A percentile compares a stretch with the other conserved stretches of the same genome.
Conservation (phyloP, 1,284 basidiomycete genomes). For the Ustilago hordei region DNA sequence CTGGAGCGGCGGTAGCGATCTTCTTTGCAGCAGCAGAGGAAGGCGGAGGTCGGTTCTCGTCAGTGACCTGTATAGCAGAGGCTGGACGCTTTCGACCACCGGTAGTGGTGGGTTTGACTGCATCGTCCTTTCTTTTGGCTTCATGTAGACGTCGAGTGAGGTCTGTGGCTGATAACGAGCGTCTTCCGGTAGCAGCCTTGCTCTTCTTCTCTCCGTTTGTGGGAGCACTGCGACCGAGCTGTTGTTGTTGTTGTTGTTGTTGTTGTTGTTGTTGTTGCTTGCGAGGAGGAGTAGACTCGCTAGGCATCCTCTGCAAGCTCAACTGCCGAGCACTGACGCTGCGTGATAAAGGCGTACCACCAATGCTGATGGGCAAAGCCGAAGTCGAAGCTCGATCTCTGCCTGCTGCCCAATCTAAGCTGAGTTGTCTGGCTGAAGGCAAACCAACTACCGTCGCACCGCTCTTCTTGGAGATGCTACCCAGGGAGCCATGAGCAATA, state of each 20-base stretch:
- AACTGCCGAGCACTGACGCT: conserved; percentile 44
- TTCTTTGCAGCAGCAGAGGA: conserved; percentile 9
- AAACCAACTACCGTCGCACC: conserved; percentile 31
- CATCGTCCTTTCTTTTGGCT: conserved; percentile 38
- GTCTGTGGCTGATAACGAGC: conserved; percentile 43
- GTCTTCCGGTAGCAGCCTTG: conserved; percentile 11
- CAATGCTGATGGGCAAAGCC: conserved; percentile 41
- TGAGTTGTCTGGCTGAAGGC: conserved; percentile 31
- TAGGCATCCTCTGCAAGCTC: conserved; percentile 17
- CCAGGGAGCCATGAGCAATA: background rate
- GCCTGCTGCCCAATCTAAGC: conserved; percentile 59
- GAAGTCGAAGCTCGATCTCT: conserved; percentile 46
- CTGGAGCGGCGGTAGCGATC: conserved; percentile 10
- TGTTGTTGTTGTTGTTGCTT: conserved; percentile 8
- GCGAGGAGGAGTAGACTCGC: conserved; percentile 28
- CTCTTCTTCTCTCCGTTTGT: conserved; percentile 17
- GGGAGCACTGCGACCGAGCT: conserved; percentile 9
- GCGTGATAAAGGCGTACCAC: conserved; percentile 40
- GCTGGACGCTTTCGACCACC: conserved; percentile 32
- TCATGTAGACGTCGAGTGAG: conserved; percentile 48
- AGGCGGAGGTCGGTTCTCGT: conserved; percentile 26
- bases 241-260: background rate
- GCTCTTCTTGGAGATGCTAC: conserved; percentile 14
- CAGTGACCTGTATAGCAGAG: conserved; percentile 12
- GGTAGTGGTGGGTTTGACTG: conserved; percentile 7